Conservation (phyloP, 2,329 filamentous ascomycete genomes). For the Ophiobolus disseminans region DNA sequence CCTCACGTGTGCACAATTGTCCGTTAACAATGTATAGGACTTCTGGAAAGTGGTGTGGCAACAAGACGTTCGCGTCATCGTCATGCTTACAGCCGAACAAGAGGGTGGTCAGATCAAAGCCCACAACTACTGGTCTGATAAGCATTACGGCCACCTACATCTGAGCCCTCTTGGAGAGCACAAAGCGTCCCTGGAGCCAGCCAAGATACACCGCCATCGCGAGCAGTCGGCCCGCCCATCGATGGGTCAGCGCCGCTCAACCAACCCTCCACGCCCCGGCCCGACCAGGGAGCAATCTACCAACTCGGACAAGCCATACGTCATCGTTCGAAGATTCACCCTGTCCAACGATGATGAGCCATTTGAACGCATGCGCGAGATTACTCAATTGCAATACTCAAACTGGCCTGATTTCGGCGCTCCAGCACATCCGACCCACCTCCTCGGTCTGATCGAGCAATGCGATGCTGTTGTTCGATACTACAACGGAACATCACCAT, state of each 20-base stretch:
- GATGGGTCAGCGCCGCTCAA: conserved; percentile 45
- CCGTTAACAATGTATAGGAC: conserved; percentile 65
- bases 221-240: conserved; percentile 45
- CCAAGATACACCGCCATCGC: conserved; percentile 57
- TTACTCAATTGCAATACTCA: conserved; percentile 93
- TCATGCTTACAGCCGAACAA: conserved; percentile 94
- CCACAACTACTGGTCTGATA: conserved; percentile 87
- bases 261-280: conserved; percentile 40
- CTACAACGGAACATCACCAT: conserved; percentile 56
- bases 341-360: conserved; percentile 78
- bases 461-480: conserved; percentile 73
- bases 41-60: conserved; percentile 99
- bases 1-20: background rate
- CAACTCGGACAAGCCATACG: conserved; percentile 71
- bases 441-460: conserved; percentile 88
- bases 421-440: conserved; percentile 84
- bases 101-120: conserved; percentile 95
- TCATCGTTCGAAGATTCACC: conserved; percentile 86
- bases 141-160: conserved; percentile 77
- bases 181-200: conserved; percentile 75
- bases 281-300: conserved; percentile 33
- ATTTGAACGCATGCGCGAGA: conserved; percentile 85
- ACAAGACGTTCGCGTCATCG: conserved; percentile 90
- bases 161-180: conserved; percentile 82
- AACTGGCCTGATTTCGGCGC: conserved; percentile 98